These are phyloP conservation scores for Oidiodendron maius DNA, from an alignment of 495 filamentous ascomycete genomes.

Conservation along the genomic window DNA sequence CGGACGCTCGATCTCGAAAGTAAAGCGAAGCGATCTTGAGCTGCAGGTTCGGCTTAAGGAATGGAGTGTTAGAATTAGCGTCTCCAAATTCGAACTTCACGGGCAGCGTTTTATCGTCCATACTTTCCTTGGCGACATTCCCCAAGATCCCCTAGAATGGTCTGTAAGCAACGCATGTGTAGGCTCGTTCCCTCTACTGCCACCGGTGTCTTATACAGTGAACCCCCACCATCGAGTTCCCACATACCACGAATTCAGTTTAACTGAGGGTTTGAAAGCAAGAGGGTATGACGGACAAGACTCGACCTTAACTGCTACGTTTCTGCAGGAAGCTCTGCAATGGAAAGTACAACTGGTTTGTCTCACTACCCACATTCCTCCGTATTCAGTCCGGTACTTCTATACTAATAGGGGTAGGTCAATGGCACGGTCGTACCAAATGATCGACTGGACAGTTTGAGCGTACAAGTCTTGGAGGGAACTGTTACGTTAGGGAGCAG, in stretches of 20 bases:
- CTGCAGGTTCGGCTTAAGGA: slow-evolving; percentile 27
- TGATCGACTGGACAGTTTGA: slow-evolving; percentile 6
- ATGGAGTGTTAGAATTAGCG: slow-evolving; percentile 56
- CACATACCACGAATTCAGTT: slow-evolving; percentile 10
- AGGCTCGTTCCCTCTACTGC: slow-evolving; percentile 50
- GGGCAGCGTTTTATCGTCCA: slow-evolving; percentile 48
- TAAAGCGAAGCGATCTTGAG: not conserved
- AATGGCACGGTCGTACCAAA: slow-evolving; percentile 9
- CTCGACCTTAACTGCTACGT: slow-evolving; percentile 33
- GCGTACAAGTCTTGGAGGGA: slow-evolving; percentile 15
- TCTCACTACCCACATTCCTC: not conserved
- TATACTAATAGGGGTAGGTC: slow-evolving; percentile 8
- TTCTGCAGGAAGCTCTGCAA: slow-evolving; percentile 37
- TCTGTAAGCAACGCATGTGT: slow-evolving; percentile 36
- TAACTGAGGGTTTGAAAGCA: slow-evolving; percentile 4
- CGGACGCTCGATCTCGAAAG: slow-evolving; percentile 21
- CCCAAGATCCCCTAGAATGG: slow-evolving; percentile 26
- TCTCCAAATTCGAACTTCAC: slow-evolving; percentile 47
- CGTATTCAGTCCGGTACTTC: too few species aligned
- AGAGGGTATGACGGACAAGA: slow-evolving; percentile 27
- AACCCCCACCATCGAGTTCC: slow-evolving; percentile 2
- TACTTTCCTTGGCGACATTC: slow-evolving; percentile 51
- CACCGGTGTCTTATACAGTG: slow-evolving; percentile 4
- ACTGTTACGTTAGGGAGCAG: slow-evolving; percentile 6
- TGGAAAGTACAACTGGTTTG: slow-evolving; percentile 31